Evolutionary conservation across 176 grass and related monocot species (phyloP), one percentile per base, ranked within the genome.

Genomic region (Oryza coarctata): DNA sequence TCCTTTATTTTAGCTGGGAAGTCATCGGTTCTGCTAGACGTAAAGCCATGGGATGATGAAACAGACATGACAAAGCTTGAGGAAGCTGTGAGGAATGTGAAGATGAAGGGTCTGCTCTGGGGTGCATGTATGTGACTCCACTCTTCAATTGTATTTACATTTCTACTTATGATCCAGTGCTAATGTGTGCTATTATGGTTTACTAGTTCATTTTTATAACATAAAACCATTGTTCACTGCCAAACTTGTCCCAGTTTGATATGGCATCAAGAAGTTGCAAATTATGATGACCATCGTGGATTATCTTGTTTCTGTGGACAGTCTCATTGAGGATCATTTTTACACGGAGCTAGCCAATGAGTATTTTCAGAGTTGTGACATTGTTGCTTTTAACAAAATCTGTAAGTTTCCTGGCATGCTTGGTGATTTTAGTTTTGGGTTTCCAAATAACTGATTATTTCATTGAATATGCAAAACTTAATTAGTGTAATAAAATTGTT

Each of bases 21-120:
- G 65, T 94, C 91, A 26, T 90, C 88, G 73, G 88, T 90, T 57
- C 81, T 93, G 3, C 83, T 90, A 63, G 91, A 94, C 83, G 91
- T 93, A 34, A 88, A 93, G 50, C 88, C 87, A 73, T 93, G 88
- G 88, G 85, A 90, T 47, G 87, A 90, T 39, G 90, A 95, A 80
- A 95, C 87, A 41, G 90, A 95, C 85, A 95, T 95, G 93, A 57
- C 81, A 60, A 95, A 92, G 86, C 88, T 92, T 10, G 90, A 95
- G 83, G 90, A 95, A 58, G 32, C 71, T 26, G 87, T 95, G 22
- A 95, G 93, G 64, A 83, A 75, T 12, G 17, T 92, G 64, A 55
- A 90, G 71, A 95, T 92, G 87, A 90, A 95, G 55, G 90, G 90
- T 34, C 88, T 95, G 49, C 45, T 90, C 23, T 90, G 87, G 93